Evolutionary conservation across 257 asterid species (phyloP), one percentile per base, ranked within the genome.

Genomic region (Nyctanthes arbortristis): DNA sequence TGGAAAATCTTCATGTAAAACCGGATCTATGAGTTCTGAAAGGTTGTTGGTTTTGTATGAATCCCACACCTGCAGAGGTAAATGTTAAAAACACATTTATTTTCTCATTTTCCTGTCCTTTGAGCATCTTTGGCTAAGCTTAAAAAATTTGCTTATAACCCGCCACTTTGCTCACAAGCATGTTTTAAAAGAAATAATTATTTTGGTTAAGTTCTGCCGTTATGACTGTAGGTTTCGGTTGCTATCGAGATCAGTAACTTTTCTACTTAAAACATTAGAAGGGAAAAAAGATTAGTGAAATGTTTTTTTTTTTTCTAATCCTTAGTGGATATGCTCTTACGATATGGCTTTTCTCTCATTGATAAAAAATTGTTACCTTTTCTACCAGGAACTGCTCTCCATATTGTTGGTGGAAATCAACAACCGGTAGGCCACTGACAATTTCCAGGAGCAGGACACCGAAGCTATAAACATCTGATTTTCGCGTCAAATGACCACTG

Each of bases 391-490:
- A 88, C 40, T 82, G 85, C 28, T 91, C 94, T 9, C 94, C 97
- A 5, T 80, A 69, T 39, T 85, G 82, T 40, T 78, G 55, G 76
- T 91, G 87, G 67, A 79, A 88, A 20, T 83, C 89, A 14, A 84
- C 88, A 30, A 87, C 82, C 0, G 80, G 89, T 2, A 63, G 77
- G 1, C 97, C 96, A 4, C 85, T 82, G 62, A 89, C 78, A 13
- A 91, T 82, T 66, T 89, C 91, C 70, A 91, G 73, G 37, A 91
- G 74, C 57, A 91, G 82, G 0, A 91, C 96, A 24, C 97, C 97
- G 47, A 84, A 91, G 84, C 96, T 89, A 39, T 91, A 91, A 61
- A 91, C 90, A 30, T 91, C 97, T 59, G 96, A 87, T 75, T 91
- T 91, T 34, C 89, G 77, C 1, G 87, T 89, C 68, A 87, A 84